Evolutionary conservation across 176 grass and related monocot genomes (phyloP).

Genomic region (Rhynchospora pubera): DNA sequence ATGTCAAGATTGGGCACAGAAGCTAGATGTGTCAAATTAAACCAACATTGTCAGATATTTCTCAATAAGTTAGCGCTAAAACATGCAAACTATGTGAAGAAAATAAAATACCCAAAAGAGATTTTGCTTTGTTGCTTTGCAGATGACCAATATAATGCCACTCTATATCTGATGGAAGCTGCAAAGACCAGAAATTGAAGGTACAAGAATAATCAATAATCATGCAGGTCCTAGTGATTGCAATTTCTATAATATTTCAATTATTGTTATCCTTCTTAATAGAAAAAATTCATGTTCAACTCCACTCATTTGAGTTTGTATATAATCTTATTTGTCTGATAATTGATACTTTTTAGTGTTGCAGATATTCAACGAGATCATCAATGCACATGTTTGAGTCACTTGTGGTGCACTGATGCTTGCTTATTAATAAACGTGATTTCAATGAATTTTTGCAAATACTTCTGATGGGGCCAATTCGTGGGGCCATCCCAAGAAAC

Average conservation of each 20-base stretch:
- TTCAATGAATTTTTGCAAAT: neutral
- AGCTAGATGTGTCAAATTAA: constrained; percentile 38
- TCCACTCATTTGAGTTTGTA: no score
- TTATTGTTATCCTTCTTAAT: neutral
- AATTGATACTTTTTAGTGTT: no score
- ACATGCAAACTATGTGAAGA: neutral
- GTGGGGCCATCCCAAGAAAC: no score
- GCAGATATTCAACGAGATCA: no score
- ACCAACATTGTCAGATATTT: neutral
- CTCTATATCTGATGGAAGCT: constrained; percentile 69
- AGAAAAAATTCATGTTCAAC: neutral
- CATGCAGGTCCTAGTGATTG: neutral
- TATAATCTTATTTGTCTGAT: no score
- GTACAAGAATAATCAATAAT: neutral
- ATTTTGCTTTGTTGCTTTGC: constrained; percentile 89
- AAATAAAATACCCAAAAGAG: constrained; percentile 46
- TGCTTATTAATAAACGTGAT: neutral
- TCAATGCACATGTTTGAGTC: no score
- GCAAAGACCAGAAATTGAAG: constrained; percentile 21
- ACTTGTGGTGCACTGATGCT: no score
- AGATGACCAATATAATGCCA: constrained; percentile 89
- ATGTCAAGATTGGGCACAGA: constrained; percentile 78
- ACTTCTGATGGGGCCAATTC: no score
- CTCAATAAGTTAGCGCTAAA: neutral
- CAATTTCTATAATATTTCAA: neutral